Evolutionary conservation across 257 asterid species (phyloP).

Genomic region (Capsicum pubescens): DNA sequence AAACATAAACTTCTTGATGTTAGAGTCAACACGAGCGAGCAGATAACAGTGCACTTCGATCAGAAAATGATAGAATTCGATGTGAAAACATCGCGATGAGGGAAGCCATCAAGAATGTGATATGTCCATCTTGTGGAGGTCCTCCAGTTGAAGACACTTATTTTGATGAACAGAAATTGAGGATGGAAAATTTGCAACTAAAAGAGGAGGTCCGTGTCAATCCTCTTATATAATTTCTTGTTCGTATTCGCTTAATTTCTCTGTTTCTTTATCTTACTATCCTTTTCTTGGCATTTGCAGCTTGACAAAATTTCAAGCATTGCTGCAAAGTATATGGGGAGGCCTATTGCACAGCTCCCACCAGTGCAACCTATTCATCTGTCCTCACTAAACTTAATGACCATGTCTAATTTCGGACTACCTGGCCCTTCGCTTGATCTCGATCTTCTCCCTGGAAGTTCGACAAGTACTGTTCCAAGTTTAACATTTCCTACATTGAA

Average conservation of each 20-base stretch:
- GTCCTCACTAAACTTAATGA: conserved; percentile 69
- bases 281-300: conserved; percentile 40
- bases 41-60: conserved; percentile 67
- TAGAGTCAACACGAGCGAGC: conserved; percentile 92
- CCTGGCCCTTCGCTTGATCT: conserved; percentile 83
- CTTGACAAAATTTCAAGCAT: conserved; percentile 88
- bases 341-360: conserved; percentile 92
- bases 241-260: background rate
- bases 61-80: conserved; percentile 79
- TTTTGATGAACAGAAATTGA: conserved; percentile 75
- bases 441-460: conserved; percentile 76
- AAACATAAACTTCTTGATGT: background rate
- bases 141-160: conserved; percentile 82
- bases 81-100: conserved; percentile 85
- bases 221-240: background rate
- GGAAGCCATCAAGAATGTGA: conserved; percentile 78
- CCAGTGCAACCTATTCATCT: conserved; percentile 83
- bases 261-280: background rate
- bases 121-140: conserved; percentile 92
- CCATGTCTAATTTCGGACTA: conserved; percentile 70
- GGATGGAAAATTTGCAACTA: conserved; percentile 77
- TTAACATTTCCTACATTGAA: conserved; percentile 51
- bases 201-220: conserved; percentile 67
- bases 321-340: conserved; percentile 92
- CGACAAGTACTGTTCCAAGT: conserved; percentile 36